phyloP scores from a whole-genome alignment of 805 yeast species.

The Metschnikowia noctiluminum region DNA sequence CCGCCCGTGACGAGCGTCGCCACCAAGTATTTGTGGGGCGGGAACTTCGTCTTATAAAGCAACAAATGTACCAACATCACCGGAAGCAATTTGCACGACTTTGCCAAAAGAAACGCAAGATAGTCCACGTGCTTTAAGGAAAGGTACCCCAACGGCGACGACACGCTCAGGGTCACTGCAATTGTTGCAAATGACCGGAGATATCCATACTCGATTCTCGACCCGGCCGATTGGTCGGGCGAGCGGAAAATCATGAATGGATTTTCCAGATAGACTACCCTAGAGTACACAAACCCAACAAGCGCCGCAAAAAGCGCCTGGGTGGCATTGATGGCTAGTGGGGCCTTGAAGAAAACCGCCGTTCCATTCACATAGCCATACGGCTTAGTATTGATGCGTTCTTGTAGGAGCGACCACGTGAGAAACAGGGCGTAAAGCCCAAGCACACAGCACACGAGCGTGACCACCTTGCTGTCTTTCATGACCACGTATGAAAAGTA shows the following conservation, averaged over 20 bases:
- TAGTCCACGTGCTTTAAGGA: constrained; percentile 83
- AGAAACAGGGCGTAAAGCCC: constrained; percentile 88
- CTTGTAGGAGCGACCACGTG: constrained; percentile 91
- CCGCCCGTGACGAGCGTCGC: constrained; percentile 80
- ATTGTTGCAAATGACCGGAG: constrained; percentile 46
- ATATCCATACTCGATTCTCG: constrained; percentile 13
- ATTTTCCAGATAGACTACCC: constrained; percentile 22
- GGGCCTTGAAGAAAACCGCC: constrained; percentile 59
- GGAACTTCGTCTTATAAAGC: constrained; percentile 68
- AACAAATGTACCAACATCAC: constrained; percentile 82
- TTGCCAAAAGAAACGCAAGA: constrained; percentile 78
- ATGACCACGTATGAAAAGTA: not conserved
- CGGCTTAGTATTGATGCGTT: constrained; percentile 72
- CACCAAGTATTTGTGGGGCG: constrained; percentile 71
- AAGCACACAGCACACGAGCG: constrained; percentile 31
- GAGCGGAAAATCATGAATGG: constrained; percentile 12
- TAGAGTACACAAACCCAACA: constrained; percentile 61
- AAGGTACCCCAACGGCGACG: constrained; percentile 79
- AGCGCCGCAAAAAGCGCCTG: constrained; percentile 74
- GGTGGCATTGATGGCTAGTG: constrained; percentile 69
- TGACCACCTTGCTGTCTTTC: constrained; percentile 13
- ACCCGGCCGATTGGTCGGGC: not conserved
- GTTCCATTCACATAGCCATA: constrained; percentile 50
- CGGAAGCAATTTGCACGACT: constrained; percentile 91
- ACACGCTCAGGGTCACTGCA: constrained; percentile 70